Conservation (phyloP, 2,329 filamentous ascomycete species). For the Botryotinia globosa region DNA sequence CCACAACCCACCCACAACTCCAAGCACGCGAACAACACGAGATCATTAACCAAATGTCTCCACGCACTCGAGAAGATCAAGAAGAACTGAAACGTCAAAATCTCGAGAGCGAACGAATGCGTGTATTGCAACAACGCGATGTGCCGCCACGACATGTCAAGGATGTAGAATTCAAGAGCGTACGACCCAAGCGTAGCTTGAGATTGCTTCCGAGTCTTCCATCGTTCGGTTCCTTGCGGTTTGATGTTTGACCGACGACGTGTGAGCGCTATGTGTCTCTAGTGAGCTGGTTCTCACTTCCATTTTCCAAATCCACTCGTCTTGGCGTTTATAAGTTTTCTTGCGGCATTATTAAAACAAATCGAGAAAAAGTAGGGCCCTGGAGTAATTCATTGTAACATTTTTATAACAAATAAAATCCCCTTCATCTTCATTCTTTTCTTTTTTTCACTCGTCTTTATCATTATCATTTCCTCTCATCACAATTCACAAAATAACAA, state of each 20-base stretch:
- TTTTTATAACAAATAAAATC: background rate
- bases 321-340: background rate
- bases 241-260: background rate
- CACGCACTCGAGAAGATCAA: background rate
- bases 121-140: background rate
- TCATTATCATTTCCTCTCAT: too few species aligned
- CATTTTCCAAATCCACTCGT: background rate
- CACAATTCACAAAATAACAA: background rate
- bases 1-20: background rate
- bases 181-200: background rate
- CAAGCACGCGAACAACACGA: background rate
- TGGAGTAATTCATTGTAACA: background rate
- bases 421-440: background rate
- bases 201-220: background rate
- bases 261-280: background rate
- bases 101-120: background rate
- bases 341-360: background rate
- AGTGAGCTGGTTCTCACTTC: background rate
- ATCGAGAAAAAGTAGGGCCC: background rate
- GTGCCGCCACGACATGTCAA: background rate
- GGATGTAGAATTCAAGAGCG: background rate
- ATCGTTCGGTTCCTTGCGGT: background rate
- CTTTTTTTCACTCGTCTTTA: background rate
- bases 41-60: background rate
- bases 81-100: background rate